Evolutionary conservation across 495 filamentous ascomycete genomes (phyloP), one percentile per base, ranked within the genome.

Genomic region (Podospora pseudoanserina): DNA sequence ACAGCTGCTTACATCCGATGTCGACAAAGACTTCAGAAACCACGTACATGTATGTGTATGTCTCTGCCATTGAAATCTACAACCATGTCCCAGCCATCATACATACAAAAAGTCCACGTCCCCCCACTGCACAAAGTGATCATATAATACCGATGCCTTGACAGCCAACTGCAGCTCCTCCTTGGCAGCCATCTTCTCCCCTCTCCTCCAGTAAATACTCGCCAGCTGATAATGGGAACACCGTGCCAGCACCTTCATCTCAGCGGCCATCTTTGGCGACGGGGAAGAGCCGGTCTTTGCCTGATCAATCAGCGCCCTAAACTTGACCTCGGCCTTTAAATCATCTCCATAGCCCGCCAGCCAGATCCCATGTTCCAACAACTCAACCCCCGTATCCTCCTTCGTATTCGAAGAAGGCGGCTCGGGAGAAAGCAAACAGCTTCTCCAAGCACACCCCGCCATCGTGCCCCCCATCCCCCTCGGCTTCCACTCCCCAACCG

Each of bases 221-320:
- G 55, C n/a, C 55, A 58, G 23, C 6, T 58, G 55, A 20, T 58
- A 58, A 58, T 58, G 55, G 18, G 55, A 9, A 58, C 55, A 58
- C 13, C 55, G 7, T 20, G 55, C 55, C n/a, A 58, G 23, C 55
- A 58, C 55, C 13, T 58, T 58, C n/a, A 26, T 20, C 55, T 58
- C n/a, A 4, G 55, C 11, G 6, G n/a, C 11, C 55, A 19, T 19
- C n/a, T 20, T 58, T 4, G 55, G 55, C 55, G 18, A 58, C 4
- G 55, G 55, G 9, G 55, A 20, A 4, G 54, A 26, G 9, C n/a
- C 23, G 2, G 6, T 18, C 55, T 58, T 26, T n/a, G 13, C 55
- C 23, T 5, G 3, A 6, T 58, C n/a, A 26, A 26, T 23, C 13
- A 58, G 13, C 18, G 55, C 55, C 18, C 55, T 58, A 19, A 58